phyloP scores from a whole-genome alignment of 2,329 filamentous ascomycete genomes.

The Aspergillaceae sp. region DNA sequence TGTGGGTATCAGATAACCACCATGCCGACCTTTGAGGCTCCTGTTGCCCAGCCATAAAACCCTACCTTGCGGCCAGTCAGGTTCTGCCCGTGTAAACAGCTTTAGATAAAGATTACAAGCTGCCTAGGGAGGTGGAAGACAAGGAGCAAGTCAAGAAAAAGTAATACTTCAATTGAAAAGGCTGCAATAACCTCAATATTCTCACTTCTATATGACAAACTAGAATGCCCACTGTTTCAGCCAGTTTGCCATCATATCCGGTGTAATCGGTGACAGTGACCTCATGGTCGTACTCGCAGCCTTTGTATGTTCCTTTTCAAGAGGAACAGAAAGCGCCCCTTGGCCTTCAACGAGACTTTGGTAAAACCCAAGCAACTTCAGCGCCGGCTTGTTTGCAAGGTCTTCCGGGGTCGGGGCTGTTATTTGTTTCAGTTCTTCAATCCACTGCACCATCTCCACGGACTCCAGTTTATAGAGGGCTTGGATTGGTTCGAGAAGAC shows the following conservation, averaged over 20 bases:
- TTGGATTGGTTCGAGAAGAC: conserved; percentile 34
- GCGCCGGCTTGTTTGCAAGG: conserved; percentile 38
- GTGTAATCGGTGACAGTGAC: conserved; percentile 32
- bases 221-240: conserved; percentile 3
- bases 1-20: too few relatives aligned
- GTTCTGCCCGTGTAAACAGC: too few relatives aligned
- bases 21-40: too few relatives aligned
- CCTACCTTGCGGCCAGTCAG: too few relatives aligned
- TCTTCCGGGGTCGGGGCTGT: conserved; percentile 27
- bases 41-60: too few relatives aligned
- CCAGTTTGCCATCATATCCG: conserved; percentile 38
- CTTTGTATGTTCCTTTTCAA: conserved; percentile 36
- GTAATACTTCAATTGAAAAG: too few relatives aligned
- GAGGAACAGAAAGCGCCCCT: conserved; percentile 22
- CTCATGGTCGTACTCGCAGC: conserved; percentile 37
- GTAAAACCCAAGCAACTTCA: conserved; percentile 47
- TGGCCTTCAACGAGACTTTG: conserved; percentile 21
- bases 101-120: too few relatives aligned
- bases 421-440: conserved; percentile 36
- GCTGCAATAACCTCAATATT: too few relatives aligned
- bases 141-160: too few relatives aligned
- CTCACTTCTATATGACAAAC: neutral
- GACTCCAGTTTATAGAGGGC: conserved; percentile 34
- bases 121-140: too few relatives aligned
- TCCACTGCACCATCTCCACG: conserved; percentile 40